Base-by-base conservation (phyloP, 2,329 filamentous ascomycete species). In the Monilinia aucupariae region DNA sequence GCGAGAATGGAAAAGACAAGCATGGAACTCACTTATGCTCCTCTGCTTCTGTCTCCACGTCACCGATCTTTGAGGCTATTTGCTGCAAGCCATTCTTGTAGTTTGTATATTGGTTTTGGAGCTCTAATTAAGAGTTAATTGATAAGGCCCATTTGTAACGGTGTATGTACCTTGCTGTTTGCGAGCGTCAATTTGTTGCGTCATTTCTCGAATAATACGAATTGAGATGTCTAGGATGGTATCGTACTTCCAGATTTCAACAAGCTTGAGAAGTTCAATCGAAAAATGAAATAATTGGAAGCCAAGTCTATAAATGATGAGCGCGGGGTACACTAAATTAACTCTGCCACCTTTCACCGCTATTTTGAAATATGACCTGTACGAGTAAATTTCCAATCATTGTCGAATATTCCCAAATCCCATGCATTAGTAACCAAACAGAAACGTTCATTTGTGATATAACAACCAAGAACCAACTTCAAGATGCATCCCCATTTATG, bases 401-500 rank as follows among this genome's bases (percentile, higher is more conserved):
- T 47, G 10, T 56, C 9, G 41, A 56, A 45, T 20, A 43, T 32
- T 32, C 39, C 32, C 39, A 22, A n/a, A 22, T 56, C 27, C 13
- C 27, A 56, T 37, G 45, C 59, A 25, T 32, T 54, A 60, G 60
- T 13, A 54, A 47, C 51, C 32, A 34, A 25, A 41, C 15, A 34
- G n/a, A 30, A 51, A 25, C n/a, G 41, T 47, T 20, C 7, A 27
- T 47, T 22, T 54, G 59, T 27, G 37, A 41, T 20, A 52, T 27
- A 61, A 51, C 45, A 59, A 22, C 27, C 12, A 22, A 51, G 56
- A 59, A 49, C 17, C 12, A 50, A 27, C 15, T 53, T 64, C 75
- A 84, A 71, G 51, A 99, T 99, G 94, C 94, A 99, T 90, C 96
- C 94, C 61, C 93, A 97, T 79, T 80, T 99, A 2, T 92, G 97